Evolutionary conservation across 352 stramenopile species (phyloP), one percentile per base, ranked within the genome.

Genomic region (Pythium folliculosum): DNA sequence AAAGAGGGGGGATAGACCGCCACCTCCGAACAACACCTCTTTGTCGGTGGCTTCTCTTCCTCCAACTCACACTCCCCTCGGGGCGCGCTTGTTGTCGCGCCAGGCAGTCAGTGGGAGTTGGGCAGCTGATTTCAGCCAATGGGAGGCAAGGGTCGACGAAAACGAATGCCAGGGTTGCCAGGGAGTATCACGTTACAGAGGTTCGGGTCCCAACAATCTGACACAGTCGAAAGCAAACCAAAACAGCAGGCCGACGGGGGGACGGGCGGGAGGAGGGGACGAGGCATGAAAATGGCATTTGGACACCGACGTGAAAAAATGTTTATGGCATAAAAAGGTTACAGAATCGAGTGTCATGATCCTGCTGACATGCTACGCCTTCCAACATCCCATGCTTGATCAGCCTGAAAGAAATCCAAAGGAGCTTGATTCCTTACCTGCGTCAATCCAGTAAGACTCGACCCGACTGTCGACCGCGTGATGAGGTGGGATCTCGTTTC

Each of bases 91-190:
- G 35, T 47, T 61, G 51, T 40, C 38, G 65, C 45, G 21, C 44
- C 47, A 72, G 57, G 48, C 55, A 72, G 66, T 72, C 66, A 72
- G 66, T 72, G 66, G 60, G 66, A 64, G 59, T 60, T 16, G 44
- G 38, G 37, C 53, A 35, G 23, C 45, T 10, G 38, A 49, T 70
- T 59, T 72, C 38, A 45, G 51, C 66, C 52, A 66, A 72, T 67
- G 17, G 40, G 12, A 45, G 5, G 5, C 9, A 22, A 25, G 16
- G 52, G 66, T 63, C 66, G 66, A 51, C 59, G 66, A 65, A 68
- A 72, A 72, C 60, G 66, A 70, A 65, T 64, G 62, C 44, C 27
- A 27, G 14, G 16, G 40, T 25, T 58, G 56, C 27, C 27, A 55
- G 59, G 49, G 22, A 60, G 59, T 54, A 72, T 72, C 53, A 38